phyloP scores from a whole-genome alignment of 2,329 filamentous ascomycete genomes.

The Truncatella angustata region DNA sequence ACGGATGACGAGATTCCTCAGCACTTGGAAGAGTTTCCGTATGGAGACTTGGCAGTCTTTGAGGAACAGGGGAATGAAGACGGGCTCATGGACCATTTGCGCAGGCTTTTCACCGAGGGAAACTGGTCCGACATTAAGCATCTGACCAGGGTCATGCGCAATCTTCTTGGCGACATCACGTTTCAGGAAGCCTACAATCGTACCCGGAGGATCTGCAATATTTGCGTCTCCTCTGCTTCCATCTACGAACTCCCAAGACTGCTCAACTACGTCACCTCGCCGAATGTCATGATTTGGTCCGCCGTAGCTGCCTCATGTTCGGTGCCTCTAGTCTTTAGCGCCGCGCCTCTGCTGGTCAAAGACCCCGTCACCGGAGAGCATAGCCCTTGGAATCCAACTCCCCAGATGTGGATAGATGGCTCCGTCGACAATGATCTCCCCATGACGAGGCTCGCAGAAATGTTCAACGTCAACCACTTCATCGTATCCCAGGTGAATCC shows the following conservation, averaged over 20 bases:
- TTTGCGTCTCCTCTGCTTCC: constrained; percentile 85
- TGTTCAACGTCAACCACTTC: constrained; percentile 98
- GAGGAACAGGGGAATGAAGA: constrained; percentile 60
- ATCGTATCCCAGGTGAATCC: constrained; percentile 97
- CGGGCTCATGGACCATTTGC: constrained; percentile 65
- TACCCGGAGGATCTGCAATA: constrained; percentile 89
- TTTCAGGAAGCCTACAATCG: constrained; percentile 96
- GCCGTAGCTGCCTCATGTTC: constrained; percentile 96
- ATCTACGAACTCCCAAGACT: constrained; percentile 84
- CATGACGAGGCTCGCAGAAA: constrained; percentile 83
- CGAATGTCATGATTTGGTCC: constrained; percentile 94
- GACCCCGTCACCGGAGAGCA: constrained; percentile 77
- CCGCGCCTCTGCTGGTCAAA: constrained; percentile 77
- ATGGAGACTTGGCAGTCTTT: constrained; percentile 80
- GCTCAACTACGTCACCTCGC: constrained; percentile 89
- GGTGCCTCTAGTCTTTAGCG: constrained; percentile 81
- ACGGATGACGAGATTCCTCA: constrained; percentile 75
- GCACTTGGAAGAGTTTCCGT: constrained; percentile 68
- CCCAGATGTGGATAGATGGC: constrained; percentile 87
- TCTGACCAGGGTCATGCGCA: constrained; percentile 76
- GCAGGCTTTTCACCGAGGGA: constrained; percentile 75
- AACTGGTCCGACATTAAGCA: constrained; percentile 83
- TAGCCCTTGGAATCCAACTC: constrained; percentile 80
- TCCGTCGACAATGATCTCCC: constrained; percentile 94
- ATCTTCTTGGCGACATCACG: constrained; percentile 81